Evolutionary conservation across 495 filamentous ascomycete species (phyloP).

Genomic region (Penicillium taxi): DNA sequence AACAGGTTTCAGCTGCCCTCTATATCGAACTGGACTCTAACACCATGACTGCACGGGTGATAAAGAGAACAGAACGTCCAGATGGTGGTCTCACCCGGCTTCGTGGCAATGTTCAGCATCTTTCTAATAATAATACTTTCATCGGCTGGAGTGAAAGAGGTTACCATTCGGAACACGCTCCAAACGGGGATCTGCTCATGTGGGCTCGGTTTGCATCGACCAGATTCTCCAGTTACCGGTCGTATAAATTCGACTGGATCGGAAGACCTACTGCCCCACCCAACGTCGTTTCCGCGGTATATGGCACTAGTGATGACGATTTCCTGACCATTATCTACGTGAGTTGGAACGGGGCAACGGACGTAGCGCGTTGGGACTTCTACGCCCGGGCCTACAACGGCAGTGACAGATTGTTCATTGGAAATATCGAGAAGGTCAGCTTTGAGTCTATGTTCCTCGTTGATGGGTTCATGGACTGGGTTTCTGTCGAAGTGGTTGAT

Average conservation of each 20-base stretch:
- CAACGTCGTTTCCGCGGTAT: slow-evolving; percentile 17
- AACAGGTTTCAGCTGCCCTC: slow-evolving; percentile 42
- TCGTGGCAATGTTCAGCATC: slow-evolving; percentile 48
- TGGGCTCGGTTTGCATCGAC: slow-evolving; percentile 16
- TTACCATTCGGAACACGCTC: slow-evolving; percentile 41
- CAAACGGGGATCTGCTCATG: slow-evolving; percentile 43
- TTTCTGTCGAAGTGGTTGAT: slow-evolving; percentile 41
- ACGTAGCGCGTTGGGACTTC: slow-evolving; percentile 29
- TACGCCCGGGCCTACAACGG: slow-evolving; percentile 19
- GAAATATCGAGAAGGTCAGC: slow-evolving; percentile 12
- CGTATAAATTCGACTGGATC: slow-evolving; percentile 26
- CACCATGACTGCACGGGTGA: slow-evolving; percentile 35
- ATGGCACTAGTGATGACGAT: slow-evolving; percentile 16
- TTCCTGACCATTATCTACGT: slow-evolving; percentile 27
- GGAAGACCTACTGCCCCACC: slow-evolving; percentile 21
- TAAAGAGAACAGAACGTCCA: slow-evolving; percentile 33
- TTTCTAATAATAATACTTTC: slow-evolving; percentile 43
- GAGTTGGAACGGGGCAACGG: slow-evolving; percentile 42
- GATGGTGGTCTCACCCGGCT: slow-evolving; percentile 36
- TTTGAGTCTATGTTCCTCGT: slow-evolving; percentile 27
- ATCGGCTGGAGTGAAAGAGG: slow-evolving; percentile 48
- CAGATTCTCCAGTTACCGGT: slow-evolving; percentile 23
- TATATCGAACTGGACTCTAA: slow-evolving; percentile 41
- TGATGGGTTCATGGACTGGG: slow-evolving; percentile 26
- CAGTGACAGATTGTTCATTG: slow-evolving; percentile 11